phyloP scores from a whole-genome alignment of 2,329 filamentous ascomycete genomes.

The Incumbomyces delicatus region DNA sequence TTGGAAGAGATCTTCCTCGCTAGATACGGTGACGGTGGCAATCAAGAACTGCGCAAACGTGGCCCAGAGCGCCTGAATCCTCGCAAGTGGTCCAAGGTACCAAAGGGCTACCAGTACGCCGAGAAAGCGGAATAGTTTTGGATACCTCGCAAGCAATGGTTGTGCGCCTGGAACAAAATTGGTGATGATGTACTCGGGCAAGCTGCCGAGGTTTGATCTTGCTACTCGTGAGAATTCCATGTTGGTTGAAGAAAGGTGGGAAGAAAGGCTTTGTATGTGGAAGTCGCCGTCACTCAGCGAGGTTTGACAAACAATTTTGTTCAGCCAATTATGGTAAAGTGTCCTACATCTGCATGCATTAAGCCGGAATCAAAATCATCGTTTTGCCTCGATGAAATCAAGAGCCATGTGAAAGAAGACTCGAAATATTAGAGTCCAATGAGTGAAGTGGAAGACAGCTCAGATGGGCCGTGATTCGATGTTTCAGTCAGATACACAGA shows the following conservation, averaged over 20 bases:
- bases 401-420: too few relatives aligned
- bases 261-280: too few relatives aligned
- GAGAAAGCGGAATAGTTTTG: constrained; percentile 17
- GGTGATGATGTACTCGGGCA: constrained; percentile 7
- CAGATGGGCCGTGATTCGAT: too few relatives aligned
- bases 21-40: constrained; percentile 15
- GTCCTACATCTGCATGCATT: too few relatives aligned
- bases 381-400: neutral
- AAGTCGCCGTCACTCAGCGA: too few relatives aligned
- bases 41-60: constrained; percentile 17
- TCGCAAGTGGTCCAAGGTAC: constrained; percentile 18
- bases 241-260: neutral
- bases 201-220: constrained; percentile 3
- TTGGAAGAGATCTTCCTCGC: constrained; percentile 21
- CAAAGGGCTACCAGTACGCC: constrained; percentile 18
- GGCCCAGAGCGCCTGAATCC: constrained; percentile 17
- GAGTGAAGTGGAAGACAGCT: too few relatives aligned
- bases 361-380: neutral
- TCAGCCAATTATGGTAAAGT: too few relatives aligned
- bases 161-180: constrained; percentile 17
- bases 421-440: too few relatives aligned
- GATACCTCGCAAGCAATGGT: constrained; percentile 18
- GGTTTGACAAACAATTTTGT: too few relatives aligned
- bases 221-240: constrained; percentile 2
- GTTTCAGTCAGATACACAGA: too few relatives aligned